Evolutionary conservation across 371 early-diverging fungal species (phyloP).

Genomic region (Mucor velutinosus): DNA sequence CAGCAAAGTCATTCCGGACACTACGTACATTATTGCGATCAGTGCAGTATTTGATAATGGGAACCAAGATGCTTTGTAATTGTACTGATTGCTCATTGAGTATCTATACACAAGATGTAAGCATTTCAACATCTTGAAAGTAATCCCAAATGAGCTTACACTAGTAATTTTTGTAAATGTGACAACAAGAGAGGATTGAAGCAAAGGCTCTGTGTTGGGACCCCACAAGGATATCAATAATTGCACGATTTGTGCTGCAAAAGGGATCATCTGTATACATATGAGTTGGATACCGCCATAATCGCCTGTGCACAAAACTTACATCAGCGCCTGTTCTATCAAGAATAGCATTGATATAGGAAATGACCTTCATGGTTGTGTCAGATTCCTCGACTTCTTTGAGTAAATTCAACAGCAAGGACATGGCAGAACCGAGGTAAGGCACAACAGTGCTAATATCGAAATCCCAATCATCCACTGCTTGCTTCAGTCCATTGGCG

Average conservation of each 20-base stretch:
- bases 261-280: conserved; percentile 64
- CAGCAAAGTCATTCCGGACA: neutral
- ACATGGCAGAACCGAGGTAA: conserved; percentile 67
- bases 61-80: conserved; percentile 74
- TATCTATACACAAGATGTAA: conserved; percentile 44
- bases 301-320: neutral
- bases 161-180: conserved; percentile 76
- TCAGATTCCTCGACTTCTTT: conserved; percentile 77
- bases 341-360: conserved; percentile 74
- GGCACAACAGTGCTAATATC: conserved; percentile 72
- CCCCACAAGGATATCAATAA: conserved; percentile 85
- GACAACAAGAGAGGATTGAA: conserved; percentile 77
- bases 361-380: conserved; percentile 74
- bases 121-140: neutral
- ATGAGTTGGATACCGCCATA: too few species aligned
- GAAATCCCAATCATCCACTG: conserved; percentile 91
- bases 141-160: conserved; percentile 34
- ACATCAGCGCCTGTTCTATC: conserved; percentile 76
- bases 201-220: conserved; percentile 73
- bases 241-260: conserved; percentile 68
- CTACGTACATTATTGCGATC: conserved; percentile 52
- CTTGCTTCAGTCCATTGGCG: conserved; percentile 65
- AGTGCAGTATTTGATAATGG: conserved; percentile 74
- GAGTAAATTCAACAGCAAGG: conserved; percentile 58
- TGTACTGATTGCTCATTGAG: conserved; percentile 69